A percentile compares a stretch with the other conserved stretches of the same genome.
Conservation (phyloP, 352 stramenopile species). For the Phytophthora hibernalis region DNA sequence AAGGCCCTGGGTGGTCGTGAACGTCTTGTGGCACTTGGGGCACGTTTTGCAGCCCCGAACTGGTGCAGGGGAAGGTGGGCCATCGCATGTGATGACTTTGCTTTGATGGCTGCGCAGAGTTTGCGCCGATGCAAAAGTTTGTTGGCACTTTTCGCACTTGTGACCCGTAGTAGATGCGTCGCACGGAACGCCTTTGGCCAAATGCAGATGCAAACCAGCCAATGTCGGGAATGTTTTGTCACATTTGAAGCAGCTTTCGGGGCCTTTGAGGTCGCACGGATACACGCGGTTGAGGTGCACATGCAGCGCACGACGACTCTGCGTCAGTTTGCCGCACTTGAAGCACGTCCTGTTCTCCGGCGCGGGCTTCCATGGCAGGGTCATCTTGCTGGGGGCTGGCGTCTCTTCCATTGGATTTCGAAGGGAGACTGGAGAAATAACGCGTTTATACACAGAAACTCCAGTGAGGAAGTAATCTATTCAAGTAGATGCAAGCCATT, state of each 20-base stretch:
- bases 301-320: conserved; percentile 11
- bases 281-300: conserved; percentile 10
- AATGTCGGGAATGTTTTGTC: conserved; percentile 3
- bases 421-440: no score
- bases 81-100: conserved; percentile 9
- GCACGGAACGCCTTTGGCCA: conserved; percentile 5
- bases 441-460: no score
- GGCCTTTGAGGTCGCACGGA: conserved; percentile 7
- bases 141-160: conserved; percentile 16
- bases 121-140: neutral
- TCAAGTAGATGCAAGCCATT: no score
- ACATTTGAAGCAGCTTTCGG: conserved; percentile 15
- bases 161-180: neutral
- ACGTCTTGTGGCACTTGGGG: conserved; percentile 26
- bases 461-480: no score
- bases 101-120: conserved; percentile 1
- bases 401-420: no score
- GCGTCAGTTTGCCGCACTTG: conserved; percentile 16
- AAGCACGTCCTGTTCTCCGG: conserved; percentile 2
- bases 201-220: neutral
- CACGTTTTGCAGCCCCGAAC: conserved; percentile 13
- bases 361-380: neutral
- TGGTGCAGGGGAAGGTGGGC: neutral
- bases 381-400: neutral
- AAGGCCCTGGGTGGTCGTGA: conserved; percentile 10